Conservation (phyloP, 352 stramenopile species). For the Globisporangium perplexum region DNA sequence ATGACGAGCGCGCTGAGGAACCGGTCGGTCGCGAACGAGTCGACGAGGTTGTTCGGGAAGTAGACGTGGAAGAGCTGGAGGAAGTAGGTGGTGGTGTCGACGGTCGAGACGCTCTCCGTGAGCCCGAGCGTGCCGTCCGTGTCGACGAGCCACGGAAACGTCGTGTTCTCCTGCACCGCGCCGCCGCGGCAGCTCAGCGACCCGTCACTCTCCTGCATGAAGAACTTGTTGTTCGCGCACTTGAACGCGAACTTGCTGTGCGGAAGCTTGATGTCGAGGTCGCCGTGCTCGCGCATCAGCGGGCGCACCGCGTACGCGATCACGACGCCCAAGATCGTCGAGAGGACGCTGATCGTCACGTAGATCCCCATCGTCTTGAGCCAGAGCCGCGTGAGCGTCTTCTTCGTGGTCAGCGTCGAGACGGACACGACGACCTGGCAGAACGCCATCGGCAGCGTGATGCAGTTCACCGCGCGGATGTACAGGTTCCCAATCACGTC, state of each 20-base stretch:
- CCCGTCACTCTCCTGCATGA: constrained; percentile 23
- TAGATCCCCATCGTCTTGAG: constrained; percentile 34
- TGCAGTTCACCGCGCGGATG: constrained; percentile 46
- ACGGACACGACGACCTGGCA: constrained; percentile 54
- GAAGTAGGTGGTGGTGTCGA: constrained; percentile 40
- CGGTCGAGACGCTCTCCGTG: constrained; percentile 29
- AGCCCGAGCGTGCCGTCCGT: constrained; percentile 28
- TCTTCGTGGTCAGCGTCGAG: constrained; percentile 36
- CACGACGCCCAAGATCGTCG: constrained; percentile 18
- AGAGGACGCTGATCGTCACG: constrained; percentile 25
- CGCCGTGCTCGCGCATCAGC: constrained; percentile 25
- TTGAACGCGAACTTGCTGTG: constrained; percentile 51
- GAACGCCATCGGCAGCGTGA: constrained; percentile 54
- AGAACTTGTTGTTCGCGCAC: constrained; percentile 43
- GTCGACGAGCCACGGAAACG: constrained; percentile 55
- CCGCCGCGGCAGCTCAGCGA: constrained; percentile 26
- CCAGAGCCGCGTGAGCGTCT: constrained; percentile 35
- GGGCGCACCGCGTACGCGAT: constrained; percentile 25
- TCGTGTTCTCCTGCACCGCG: constrained; percentile 27
- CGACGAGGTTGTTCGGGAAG: constrained; percentile 46
- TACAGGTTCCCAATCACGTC: constrained; percentile 49
- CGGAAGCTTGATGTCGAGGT: constrained; percentile 19
- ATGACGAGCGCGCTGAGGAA: constrained; percentile 46
- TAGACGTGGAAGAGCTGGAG: constrained; percentile 35
- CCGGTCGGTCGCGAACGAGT: constrained; percentile 30